phyloP scores from a whole-genome alignment of 2,329 filamentous ascomycete genomes.

The Colletotrichum sansevieriae region DNA sequence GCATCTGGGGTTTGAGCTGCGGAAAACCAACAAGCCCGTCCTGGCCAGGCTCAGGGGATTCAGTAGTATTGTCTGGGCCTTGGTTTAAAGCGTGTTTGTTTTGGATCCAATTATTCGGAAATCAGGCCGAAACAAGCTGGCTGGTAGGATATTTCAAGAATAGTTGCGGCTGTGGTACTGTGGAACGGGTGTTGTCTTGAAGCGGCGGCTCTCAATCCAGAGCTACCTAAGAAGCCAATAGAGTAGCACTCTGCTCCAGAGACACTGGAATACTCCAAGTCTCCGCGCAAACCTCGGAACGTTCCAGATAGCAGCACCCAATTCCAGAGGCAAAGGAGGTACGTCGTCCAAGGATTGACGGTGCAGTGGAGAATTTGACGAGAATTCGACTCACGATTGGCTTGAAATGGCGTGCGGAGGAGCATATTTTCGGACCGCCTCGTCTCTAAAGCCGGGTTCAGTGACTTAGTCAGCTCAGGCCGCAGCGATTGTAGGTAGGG shows the following conservation, averaged over 20 bases:
- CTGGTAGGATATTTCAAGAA: neutral
- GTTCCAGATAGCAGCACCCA: constrained; percentile 3
- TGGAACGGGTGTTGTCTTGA: neutral
- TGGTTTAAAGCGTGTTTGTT: neutral
- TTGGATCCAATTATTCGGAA: constrained; percentile 12
- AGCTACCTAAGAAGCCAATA: too few relatives aligned
- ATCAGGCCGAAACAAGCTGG: constrained; percentile 11
- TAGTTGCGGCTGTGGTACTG: neutral
- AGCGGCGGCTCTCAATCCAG: too few relatives aligned
- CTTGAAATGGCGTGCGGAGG: constrained; percentile 6
- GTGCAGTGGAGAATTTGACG: neutral
- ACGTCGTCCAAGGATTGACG: neutral
- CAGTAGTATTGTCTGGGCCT: constrained; percentile 9
- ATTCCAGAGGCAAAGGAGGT: too few relatives aligned
- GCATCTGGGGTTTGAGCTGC: constrained; percentile 21
- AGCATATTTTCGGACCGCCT: neutral
- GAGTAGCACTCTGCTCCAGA: too few relatives aligned
- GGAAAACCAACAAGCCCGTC: neutral
- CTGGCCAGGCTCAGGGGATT: constrained; percentile 6
- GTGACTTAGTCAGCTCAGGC: neutral
- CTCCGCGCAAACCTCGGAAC: constrained; percentile 2
- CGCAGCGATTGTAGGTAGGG: constrained; percentile 3
- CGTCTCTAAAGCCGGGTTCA: neutral
- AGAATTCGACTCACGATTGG: neutral
- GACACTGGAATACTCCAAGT: neutral